phyloP scores from a whole-genome alignment of 2,329 filamentous ascomycete genomes.

The Phyllosticta capitalensis region DNA sequence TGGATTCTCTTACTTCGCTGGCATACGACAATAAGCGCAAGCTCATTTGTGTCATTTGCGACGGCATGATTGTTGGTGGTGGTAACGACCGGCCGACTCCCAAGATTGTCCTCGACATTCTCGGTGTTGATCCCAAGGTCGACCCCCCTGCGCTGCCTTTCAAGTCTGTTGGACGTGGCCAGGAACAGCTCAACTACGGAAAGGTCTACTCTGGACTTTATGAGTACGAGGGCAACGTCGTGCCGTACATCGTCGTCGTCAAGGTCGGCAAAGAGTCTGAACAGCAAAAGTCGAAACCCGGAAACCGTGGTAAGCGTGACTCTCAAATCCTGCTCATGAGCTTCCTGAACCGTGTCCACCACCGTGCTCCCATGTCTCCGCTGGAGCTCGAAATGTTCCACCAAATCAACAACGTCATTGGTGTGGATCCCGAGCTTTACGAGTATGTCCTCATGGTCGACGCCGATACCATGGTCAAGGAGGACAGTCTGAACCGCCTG shows the following conservation, averaged over 20 bases:
- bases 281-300: conserved; percentile 80
- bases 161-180: conserved; percentile 81
- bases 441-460: conserved; percentile 97
- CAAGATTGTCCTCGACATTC: conserved; percentile 94
- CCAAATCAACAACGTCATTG: conserved; percentile 98
- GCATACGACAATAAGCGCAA: conserved; percentile 99
- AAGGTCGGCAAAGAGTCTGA: conserved; percentile 98
- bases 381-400: conserved; percentile 98
- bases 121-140: conserved; percentile 93
- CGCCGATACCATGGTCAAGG: conserved; percentile 86
- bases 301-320: conserved; percentile 97
- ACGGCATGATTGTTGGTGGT: conserved; percentile 91
- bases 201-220: conserved; percentile 98
- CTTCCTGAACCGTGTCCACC: conserved; percentile 96
- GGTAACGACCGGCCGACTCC: conserved; percentile 95
- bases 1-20: conserved; percentile 88
- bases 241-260: conserved; percentile 90
- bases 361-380: conserved; percentile 87
- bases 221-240: conserved; percentile 94
- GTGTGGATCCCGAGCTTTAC: conserved; percentile 93
- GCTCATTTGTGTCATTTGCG: conserved; percentile 90
- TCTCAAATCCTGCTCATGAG: conserved; percentile 93
- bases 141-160: conserved; percentile 91
- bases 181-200: conserved; percentile 91
- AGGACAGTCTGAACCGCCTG: conserved; percentile 85